phyloP scores from a whole-genome alignment of 1,139 yeast genomes.

The Taphrina populina region DNA sequence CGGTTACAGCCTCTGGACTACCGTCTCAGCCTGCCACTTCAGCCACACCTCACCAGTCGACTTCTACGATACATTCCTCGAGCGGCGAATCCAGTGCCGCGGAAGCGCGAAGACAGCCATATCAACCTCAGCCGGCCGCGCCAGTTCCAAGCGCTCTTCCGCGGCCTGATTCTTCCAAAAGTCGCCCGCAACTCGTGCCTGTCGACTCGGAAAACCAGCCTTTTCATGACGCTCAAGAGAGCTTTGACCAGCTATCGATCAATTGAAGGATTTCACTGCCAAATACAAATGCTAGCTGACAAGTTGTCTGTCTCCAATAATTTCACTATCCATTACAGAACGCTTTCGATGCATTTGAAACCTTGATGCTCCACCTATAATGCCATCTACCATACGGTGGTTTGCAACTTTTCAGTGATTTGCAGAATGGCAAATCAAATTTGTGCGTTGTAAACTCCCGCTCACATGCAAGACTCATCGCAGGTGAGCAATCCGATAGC shows the following conservation, averaged over 20 bases:
- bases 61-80: background rate
- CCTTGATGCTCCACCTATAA: no score
- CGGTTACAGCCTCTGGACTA: constrained; percentile 12
- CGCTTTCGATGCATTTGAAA: no score
- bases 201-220: constrained; percentile 29
- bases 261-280: no score
- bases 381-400: no score
- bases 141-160: constrained; percentile 19
- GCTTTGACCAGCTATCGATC: constrained; percentile 23
- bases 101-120: constrained; percentile 5
- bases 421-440: no score
- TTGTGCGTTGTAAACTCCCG: no score
- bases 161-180: background rate
- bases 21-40: constrained; percentile 15
- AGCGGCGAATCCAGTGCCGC: background rate
- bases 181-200: constrained; percentile 17
- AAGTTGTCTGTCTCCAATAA: no score
- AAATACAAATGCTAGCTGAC: no score
- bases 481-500: no score
- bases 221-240: constrained; percentile 28
- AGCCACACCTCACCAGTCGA: background rate
- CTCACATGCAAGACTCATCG: no score
- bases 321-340: no score
- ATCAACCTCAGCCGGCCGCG: constrained; percentile 11
- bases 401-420: no score